These are phyloP conservation scores for Pleochaeta shiraiana DNA, from an alignment of 2,329 filamentous ascomycete species.

Conservation along the genomic window DNA sequence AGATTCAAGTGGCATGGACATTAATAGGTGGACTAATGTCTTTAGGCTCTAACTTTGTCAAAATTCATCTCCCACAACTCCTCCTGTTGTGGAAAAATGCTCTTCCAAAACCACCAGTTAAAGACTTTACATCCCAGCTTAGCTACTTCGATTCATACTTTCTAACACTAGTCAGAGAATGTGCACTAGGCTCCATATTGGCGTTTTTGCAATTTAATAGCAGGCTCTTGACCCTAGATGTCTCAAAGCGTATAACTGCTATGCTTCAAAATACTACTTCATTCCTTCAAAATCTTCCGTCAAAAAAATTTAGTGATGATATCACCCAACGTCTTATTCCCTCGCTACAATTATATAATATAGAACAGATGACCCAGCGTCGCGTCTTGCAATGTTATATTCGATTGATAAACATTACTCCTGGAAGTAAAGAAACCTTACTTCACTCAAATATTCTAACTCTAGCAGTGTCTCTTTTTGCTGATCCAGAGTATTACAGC, in stretches of 20 bases:
- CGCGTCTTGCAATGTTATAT: slow-evolving; percentile 90
- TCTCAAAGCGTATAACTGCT: slow-evolving; percentile 73
- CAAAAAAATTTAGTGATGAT: slow-evolving; percentile 71
- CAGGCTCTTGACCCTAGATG: slow-evolving; percentile 75
- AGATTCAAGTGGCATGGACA: slow-evolving; percentile 96
- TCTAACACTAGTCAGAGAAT: slow-evolving; percentile 83
- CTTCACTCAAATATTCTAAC: slow-evolving; percentile 83
- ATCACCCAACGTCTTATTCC: slow-evolving; percentile 64
- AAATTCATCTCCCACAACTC: slow-evolving; percentile 89
- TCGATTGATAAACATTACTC: slow-evolving; percentile 73
- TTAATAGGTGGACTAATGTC: slow-evolving; percentile 94
- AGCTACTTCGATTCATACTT: slow-evolving; percentile 81
- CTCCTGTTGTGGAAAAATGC: slow-evolving; percentile 95
- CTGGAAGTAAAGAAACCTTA: slow-evolving; percentile 67
- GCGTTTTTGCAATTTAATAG: slow-evolving; percentile 90
- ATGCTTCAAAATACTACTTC: slow-evolving; percentile 92
- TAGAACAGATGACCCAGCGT: slow-evolving; percentile 81
- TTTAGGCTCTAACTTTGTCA: slow-evolving; percentile 91
- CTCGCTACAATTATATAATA: slow-evolving; percentile 69
- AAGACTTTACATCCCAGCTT: slow-evolving; percentile 68
- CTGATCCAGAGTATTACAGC: slow-evolving; percentile 74
- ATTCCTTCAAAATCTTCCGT: slow-evolving; percentile 68
- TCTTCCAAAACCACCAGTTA: slow-evolving; percentile 78
- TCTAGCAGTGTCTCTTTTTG: slow-evolving; percentile 74
- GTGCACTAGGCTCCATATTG: slow-evolving; percentile 73